Conservation (phyloP, 1,139 yeast species). For the Scheffersomyces quercinus region DNA sequence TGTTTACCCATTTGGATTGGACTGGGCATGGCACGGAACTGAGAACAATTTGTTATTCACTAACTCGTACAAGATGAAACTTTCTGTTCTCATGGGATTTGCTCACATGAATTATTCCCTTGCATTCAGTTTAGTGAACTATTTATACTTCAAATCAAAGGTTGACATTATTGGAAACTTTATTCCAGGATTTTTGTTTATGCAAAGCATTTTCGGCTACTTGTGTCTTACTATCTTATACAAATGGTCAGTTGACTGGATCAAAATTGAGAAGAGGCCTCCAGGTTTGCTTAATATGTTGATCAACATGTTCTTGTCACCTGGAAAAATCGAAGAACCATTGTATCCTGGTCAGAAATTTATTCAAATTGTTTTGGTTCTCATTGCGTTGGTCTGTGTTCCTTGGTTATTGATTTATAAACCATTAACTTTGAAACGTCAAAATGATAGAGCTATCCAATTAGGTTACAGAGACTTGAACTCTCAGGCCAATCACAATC, state of each 20-base stretch:
- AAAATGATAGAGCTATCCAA: conserved; percentile 33
- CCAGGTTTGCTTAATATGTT: conserved; percentile 82
- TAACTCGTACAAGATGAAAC: conserved; percentile 80
- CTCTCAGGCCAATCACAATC: conserved; percentile 32
- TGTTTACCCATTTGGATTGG: conserved; percentile 67
- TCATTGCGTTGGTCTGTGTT: conserved; percentile 68
- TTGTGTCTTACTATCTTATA: conserved; percentile 69
- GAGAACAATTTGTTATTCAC: conserved; percentile 73
- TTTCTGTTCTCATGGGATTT: conserved; percentile 79
- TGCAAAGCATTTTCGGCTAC: conserved; percentile 85
- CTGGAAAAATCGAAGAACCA: conserved; percentile 69
- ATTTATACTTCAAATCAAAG: conserved; percentile 53
- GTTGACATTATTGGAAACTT: conserved; percentile 77
- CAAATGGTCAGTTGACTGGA: conserved; percentile 83
- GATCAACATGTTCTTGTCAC: conserved; percentile 77
- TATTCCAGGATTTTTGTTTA: conserved; percentile 74
- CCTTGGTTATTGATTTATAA: conserved; percentile 74
- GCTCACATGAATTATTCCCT: conserved; percentile 76
- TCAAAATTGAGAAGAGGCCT: conserved; percentile 64
- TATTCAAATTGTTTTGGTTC: conserved; percentile 59
- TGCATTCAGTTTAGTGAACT: conserved; percentile 67
- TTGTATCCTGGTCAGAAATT: conserved; percentile 64
- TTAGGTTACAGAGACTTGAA: conserved; percentile 39
- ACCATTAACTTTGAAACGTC: conserved; percentile 50
- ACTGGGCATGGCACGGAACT: conserved; percentile 81